Base-by-base conservation (phyloP, 2,329 filamentous ascomycete species). In the Trichoderma lentiforme region DNA sequence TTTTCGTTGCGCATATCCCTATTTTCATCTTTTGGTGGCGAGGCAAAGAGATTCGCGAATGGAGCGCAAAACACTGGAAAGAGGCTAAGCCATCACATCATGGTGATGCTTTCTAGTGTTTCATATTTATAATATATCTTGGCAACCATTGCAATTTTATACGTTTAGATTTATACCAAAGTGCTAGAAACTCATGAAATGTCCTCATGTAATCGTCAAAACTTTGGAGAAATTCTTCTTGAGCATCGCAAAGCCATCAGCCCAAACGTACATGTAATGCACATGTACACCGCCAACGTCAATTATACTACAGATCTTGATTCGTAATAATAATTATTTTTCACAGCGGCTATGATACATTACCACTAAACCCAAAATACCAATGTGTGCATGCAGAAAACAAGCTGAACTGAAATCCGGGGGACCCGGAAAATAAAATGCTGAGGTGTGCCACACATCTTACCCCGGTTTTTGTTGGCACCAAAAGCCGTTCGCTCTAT, bases 21-120 rank as follows among this genome's bases (percentile, higher is more conserved):
- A 66, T 66, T 34, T 66, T 66, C 28, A 32, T 66, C n/a, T 56
- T 66, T 36, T 66, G 63, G 63, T 66, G 63, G 63, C 32, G 39
- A n/a, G 63, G 63, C 63, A 66, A 53, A 21, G n/a, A 66, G 43
- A 66, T 66, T 56, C 63, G 63, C n/a, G 63, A 66, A 21, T 66
- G 63, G 63, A 66, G 63, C 28, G 63, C 43, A 24, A 66, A 53
- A 1, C 12, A 51, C 18, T 66, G 63, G 63, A 56, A 66, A 21
- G 63, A 66, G 28, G 63, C 63, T 4, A 9, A 12, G 63, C 63
- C 63, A 66, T 66, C 63, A 24, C 63, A 66, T 9, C 63, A 66
- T 8, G 63, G 63, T 6, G 63, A 66, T 36, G 63, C 63, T n/a
- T 66, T 66, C 63, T 66, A 66, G 21, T 56, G 9, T 34, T n/a